Evolutionary conservation across 441 rosid genomes (phyloP).

Genomic region (Mallotus japonicus): DNA sequence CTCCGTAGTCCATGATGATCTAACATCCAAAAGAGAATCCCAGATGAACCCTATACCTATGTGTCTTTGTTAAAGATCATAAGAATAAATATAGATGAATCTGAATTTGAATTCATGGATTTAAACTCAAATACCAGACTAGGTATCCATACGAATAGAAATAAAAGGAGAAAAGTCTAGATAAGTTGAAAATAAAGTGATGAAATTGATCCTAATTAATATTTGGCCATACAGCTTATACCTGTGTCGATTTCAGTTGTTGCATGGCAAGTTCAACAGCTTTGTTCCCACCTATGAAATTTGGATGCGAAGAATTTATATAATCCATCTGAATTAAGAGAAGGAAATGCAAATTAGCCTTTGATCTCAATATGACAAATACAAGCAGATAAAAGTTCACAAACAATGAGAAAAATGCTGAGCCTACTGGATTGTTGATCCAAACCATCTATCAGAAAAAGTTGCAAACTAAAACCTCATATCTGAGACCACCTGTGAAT

Average conservation of each 20-base stretch:
- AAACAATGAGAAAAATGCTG: not conserved
- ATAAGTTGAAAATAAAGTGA: not conserved
- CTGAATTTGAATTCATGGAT: not conserved
- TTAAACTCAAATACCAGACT: not conserved
- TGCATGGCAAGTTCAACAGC: constrained; percentile 54
- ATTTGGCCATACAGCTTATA: constrained; percentile 6
- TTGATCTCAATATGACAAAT: not conserved
- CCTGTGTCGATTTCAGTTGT: constrained; percentile 39
- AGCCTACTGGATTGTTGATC: not conserved
- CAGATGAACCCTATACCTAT: not conserved
- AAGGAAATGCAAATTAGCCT: constrained; percentile 3
- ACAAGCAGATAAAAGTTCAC: not conserved
- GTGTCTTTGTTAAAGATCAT: not conserved
- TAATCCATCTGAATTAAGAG: constrained; percentile 40
- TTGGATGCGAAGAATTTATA: constrained; percentile 53
- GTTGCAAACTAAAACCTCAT: not conserved
- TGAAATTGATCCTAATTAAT: not conserved
- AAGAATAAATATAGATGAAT: not conserved
- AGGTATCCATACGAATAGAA: not conserved
- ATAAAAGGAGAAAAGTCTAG: not conserved
- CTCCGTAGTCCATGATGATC: not conserved
- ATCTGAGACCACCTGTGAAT: not conserved
- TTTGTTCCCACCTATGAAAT: constrained; percentile 49
- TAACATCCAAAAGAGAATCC: not conserved
- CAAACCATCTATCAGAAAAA: not conserved